Evolutionary conservation across 208 protist species (phyloP).

Genomic region (Lotmaria passim): DNA sequence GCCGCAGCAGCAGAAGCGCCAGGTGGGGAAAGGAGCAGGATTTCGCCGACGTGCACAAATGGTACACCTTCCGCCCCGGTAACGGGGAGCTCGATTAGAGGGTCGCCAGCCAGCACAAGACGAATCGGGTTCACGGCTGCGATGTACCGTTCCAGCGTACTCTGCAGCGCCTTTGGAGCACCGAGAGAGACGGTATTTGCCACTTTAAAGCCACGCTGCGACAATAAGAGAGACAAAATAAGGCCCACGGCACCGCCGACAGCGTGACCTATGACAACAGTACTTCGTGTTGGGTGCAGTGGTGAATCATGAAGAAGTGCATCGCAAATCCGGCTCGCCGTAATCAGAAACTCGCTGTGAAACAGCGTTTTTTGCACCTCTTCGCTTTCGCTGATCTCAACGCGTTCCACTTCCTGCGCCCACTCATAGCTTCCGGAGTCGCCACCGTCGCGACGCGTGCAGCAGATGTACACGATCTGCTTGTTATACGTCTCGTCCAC

Average conservation of each 20-base stretch:
- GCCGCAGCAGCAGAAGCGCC: neutral
- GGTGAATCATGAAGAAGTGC: conserved; percentile 68
- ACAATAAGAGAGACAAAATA: conserved; percentile 55
- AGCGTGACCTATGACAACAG: conserved; percentile 80
- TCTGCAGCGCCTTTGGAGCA: conserved; percentile 64
- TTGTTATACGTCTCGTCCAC: conserved; percentile 85
- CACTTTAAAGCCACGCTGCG: conserved; percentile 70
- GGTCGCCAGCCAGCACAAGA: conserved; percentile 80
- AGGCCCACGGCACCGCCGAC: conserved; percentile 76
- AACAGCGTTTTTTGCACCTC: conserved; percentile 74
- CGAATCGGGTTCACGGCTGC: conserved; percentile 76
- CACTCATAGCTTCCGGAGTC: conserved; percentile 66
- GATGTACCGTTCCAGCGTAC: conserved; percentile 69
- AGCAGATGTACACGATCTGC: conserved; percentile 80
- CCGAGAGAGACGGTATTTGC: conserved; percentile 80
- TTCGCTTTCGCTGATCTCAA: conserved; percentile 75
- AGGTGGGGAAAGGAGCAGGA: conserved; percentile 58
- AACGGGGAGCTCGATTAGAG: conserved; percentile 80
- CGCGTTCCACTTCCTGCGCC: conserved; percentile 63
- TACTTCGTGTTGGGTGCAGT: conserved; percentile 71
- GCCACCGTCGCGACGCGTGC: conserved; percentile 33
- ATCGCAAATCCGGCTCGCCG: conserved; percentile 64
- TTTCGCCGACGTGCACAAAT: conserved; percentile 84
- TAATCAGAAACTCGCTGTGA: conserved; percentile 59
- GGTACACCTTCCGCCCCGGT: conserved; percentile 72